These are phyloP conservation scores for Mentha longifolia DNA, from an alignment of 257 asterid species.

Conservation along the genomic window DNA sequence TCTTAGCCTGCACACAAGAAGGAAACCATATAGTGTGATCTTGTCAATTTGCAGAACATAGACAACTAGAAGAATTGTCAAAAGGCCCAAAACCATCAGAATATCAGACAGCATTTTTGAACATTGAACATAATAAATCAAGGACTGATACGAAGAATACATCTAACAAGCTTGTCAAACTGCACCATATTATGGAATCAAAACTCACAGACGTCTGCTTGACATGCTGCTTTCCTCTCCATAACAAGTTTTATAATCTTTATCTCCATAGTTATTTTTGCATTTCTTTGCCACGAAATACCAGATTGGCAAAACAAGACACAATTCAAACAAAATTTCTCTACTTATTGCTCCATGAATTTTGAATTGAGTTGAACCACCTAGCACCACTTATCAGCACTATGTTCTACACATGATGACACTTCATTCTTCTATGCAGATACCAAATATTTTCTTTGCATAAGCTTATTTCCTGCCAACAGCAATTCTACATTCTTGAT, in stretches of 20 bases:
- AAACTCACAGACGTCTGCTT: not conserved
- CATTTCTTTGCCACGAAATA: slow-evolving; percentile 7
- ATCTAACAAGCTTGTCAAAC: not conserved
- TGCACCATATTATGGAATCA: too few relatives aligned
- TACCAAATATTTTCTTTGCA: not conserved
- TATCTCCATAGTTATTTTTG: not conserved
- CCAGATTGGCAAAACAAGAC: slow-evolving; percentile 16
- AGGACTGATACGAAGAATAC: slow-evolving; percentile 1
- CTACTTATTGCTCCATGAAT: not conserved
- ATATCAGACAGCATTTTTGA: not conserved
- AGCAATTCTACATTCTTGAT: not conserved
- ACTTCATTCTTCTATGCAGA: too few relatives aligned
- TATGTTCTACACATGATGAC: too few relatives aligned
- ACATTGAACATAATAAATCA: not conserved
- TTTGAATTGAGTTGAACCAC: too few relatives aligned
- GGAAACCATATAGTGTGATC: slow-evolving; percentile 28
- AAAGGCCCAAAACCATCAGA: slow-evolving; percentile 10
- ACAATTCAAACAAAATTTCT: slow-evolving; percentile 8
- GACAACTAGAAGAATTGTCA: not conserved
- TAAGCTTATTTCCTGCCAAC: not conserved
- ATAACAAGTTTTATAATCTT: not conserved
- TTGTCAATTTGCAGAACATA: slow-evolving; percentile 15
- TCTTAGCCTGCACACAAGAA: slow-evolving; percentile 64
- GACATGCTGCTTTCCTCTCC: slow-evolving; percentile 4
- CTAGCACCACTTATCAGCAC: too few relatives aligned